Evolutionary conservation across 1,284 basidiomycete species (phyloP), one percentile per base, ranked within the genome.

Genomic region (Malassezia psittaci): DNA sequence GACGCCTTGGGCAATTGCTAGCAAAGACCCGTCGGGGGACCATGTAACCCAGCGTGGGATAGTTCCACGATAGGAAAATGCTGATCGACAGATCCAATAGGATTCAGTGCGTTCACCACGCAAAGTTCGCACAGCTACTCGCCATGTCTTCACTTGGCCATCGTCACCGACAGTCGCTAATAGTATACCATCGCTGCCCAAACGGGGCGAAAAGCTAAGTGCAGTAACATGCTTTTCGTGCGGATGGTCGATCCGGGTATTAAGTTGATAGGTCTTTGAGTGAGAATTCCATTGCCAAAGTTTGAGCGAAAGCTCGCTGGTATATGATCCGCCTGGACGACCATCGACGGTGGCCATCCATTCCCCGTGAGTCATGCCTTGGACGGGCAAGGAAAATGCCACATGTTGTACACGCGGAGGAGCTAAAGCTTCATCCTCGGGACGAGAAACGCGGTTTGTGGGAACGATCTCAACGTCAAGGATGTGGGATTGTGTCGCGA

Each of bases 321-420:
- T 79, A 67, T 90, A 87, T 8, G 52, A 79, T 13, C 81, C 83
- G 57, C 83, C 81, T 24, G 66, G 62, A 51, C 90, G 82, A 34
- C 78, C 78, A 75, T 98, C 93, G 37, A 90, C 77, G 0, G 93
- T 94, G 1, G 90, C 90, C 84, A 99, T 85, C 91, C 93, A 96
- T 48, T 83, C 80, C 21, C 60, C 61, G 15, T 53, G 48, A 9
- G 56, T 57, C 37, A 51, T 50, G 50, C 48, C 21, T 13, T 54
- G 57, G 9, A 49, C 35, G 10, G 53, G 6, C 79, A 75, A 55
- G 2, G 85, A 86, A 51, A 91, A 79, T 2, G 80, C 82, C 6
- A 82, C 83, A 18, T 78, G 79, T 54, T 88, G 85, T 8, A 96
- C 87, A 15, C 84, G 81, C 1, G 86, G 82, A 5, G 87, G 84